Percentiles rank a stretch among this genome's conserved stretches.
These are phyloP conservation scores for Salvia miltiorrhiza DNA, from an alignment of 257 asterid genomes.

Conservation along the genomic window DNA sequence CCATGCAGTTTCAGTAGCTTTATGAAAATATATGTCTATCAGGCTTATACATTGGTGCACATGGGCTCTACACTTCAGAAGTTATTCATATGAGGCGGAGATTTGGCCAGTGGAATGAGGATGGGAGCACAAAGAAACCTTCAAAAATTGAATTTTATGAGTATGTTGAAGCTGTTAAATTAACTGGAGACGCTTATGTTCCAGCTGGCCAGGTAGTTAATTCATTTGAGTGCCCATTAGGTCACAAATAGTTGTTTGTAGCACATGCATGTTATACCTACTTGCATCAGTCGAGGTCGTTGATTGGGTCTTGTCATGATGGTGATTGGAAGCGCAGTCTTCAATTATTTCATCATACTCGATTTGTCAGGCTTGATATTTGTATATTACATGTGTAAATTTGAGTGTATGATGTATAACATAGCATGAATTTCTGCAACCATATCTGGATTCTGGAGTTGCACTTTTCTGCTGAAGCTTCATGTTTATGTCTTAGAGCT, in stretches of 20 bases:
- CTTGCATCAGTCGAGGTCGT: not conserved
- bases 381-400: not conserved
- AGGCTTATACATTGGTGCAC: constrained; percentile 93
- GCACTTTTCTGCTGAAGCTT: not conserved
- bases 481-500: not conserved
- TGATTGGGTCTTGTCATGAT: not conserved
- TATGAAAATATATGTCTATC: constrained; percentile 23
- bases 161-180: constrained; percentile 91
- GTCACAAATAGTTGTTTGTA: not conserved
- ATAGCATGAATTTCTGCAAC: constrained; percentile 4
- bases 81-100: constrained; percentile 80
- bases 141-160: constrained; percentile 77
- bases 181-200: constrained; percentile 89
- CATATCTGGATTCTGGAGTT: no score
- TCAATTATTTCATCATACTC: not conserved
- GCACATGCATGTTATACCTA: not conserved
- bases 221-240: constrained; percentile 8
- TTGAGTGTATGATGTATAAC: not conserved
- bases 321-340: not conserved
- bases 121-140: constrained; percentile 51
- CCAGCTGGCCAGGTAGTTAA: constrained; percentile 94
- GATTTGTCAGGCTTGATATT: not conserved
- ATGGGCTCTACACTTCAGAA: constrained; percentile 82
- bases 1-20: constrained; percentile 8
- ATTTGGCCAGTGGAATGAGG: constrained; percentile 97